Conservation (phyloP, 306 rosid genomes). For the Corylus americana region DNA sequence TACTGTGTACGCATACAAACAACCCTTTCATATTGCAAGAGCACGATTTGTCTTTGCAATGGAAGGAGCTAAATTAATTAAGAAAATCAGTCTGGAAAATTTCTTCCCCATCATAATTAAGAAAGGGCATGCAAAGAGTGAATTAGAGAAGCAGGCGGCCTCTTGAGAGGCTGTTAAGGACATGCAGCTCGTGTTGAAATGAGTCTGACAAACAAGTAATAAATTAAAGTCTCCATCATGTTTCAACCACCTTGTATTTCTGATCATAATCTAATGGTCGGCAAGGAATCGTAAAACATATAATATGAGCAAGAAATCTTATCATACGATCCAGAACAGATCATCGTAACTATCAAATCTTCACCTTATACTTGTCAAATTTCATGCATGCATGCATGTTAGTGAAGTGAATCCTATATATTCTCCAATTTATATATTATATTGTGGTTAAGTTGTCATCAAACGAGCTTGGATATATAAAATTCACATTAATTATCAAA, state of each 20-base stretch:
- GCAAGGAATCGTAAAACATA: neutral
- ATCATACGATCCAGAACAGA: neutral
- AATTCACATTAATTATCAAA: too few relatives aligned
- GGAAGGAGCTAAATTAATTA: too few relatives aligned
- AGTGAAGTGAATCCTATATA: neutral
- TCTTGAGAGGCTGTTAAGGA: too few relatives aligned
- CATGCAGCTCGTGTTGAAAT: neutral
- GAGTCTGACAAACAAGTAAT: neutral
- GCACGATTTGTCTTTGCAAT: too few relatives aligned
- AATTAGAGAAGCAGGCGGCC: too few relatives aligned
- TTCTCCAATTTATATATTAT: too few relatives aligned
- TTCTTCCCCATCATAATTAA: too few relatives aligned
- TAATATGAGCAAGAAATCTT: neutral
- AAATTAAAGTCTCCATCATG: neutral
- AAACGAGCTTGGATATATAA: neutral
- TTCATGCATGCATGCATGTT: neutral
- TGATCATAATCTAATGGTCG: conserved; percentile 3
- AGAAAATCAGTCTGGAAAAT: too few relatives aligned
- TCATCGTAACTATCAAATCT: neutral
- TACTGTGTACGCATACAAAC: too few relatives aligned
- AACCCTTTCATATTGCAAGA: too few relatives aligned
- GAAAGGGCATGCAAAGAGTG: too few relatives aligned
- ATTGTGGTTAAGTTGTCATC: neutral
- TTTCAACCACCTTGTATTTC: neutral
- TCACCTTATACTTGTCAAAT: neutral